phyloP scores from a whole-genome alignment of 768 basidiomycete genomes.

The Gyrodon lividus region DNA sequence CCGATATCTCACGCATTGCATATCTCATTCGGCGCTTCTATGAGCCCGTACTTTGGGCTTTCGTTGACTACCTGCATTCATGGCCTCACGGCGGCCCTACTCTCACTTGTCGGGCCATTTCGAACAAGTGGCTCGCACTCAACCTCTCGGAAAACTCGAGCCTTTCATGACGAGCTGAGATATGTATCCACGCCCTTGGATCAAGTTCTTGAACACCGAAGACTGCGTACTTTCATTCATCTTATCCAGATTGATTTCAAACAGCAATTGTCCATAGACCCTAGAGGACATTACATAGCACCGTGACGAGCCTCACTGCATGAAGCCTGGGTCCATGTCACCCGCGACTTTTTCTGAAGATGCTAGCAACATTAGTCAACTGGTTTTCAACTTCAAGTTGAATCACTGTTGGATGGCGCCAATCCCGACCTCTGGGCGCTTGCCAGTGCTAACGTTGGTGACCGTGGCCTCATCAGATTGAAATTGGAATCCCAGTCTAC shows the following conservation, averaged over 20 bases:
- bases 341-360: no score
- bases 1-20: conserved; percentile 43
- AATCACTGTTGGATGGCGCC: no score
- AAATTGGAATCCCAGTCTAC: no score
- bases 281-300: conserved; percentile 39
- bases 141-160: background rate
- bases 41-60: conserved; percentile 38
- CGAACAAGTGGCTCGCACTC: conserved; percentile 11
- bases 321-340: no score
- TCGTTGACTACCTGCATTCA: conserved; percentile 43
- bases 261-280: conserved; percentile 11
- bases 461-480: no score
- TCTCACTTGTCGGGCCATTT: conserved; percentile 30
- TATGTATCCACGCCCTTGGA: conserved; percentile 44
- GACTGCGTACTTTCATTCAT: conserved; percentile 48
- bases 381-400: no score
- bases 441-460: no score
- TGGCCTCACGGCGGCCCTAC: conserved; percentile 28
- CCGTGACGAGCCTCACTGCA: no score
- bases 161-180: conserved; percentile 10
- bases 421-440: no score
- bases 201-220: conserved; percentile 47
- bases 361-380: no score
- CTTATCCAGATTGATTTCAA: conserved; percentile 22
- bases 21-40: conserved; percentile 41